Conservation (phyloP, 2,329 filamentous ascomycete genomes). For the Scedosporium minutisporum region DNA sequence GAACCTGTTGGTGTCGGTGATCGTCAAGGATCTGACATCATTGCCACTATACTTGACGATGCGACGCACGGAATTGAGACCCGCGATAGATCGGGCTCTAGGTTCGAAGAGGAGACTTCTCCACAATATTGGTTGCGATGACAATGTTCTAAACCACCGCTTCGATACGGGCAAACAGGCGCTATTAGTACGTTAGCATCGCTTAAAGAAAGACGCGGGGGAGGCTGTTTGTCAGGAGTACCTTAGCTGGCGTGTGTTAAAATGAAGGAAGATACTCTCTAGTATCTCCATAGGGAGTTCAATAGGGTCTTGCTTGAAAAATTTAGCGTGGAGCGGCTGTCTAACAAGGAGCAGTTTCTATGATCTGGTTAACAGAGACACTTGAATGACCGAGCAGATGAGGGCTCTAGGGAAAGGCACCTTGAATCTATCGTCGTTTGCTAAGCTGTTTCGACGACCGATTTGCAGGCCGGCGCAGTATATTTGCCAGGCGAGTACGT, state of each 20-base stretch:
- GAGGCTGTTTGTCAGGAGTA: neutral
- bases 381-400: neutral
- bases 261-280: constrained; percentile 2
- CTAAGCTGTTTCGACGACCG: constrained; percentile 16
- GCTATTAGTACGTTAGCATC: neutral
- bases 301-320: constrained; percentile 4
- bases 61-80: constrained; percentile 2
- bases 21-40: neutral
- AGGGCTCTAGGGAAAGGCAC: constrained; percentile 12
- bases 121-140: neutral
- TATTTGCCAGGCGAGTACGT: constrained; percentile 28
- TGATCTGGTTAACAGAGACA: neutral
- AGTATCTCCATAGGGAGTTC: constrained; percentile 8
- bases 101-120: neutral
- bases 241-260: constrained; percentile 2
- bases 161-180: constrained; percentile 4
- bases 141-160: neutral
- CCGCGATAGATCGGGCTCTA: neutral
- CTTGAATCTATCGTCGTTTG: constrained; percentile 22
- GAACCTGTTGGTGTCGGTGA: constrained; percentile 5
- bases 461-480: constrained; percentile 29
- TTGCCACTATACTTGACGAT: constrained; percentile 6
- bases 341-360: constrained; percentile 9
- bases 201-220: neutral
- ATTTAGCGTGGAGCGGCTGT: constrained; percentile 3